Base-by-base conservation (phyloP, 805 yeast genomes). In the Metschnikowia kofuensis region DNA sequence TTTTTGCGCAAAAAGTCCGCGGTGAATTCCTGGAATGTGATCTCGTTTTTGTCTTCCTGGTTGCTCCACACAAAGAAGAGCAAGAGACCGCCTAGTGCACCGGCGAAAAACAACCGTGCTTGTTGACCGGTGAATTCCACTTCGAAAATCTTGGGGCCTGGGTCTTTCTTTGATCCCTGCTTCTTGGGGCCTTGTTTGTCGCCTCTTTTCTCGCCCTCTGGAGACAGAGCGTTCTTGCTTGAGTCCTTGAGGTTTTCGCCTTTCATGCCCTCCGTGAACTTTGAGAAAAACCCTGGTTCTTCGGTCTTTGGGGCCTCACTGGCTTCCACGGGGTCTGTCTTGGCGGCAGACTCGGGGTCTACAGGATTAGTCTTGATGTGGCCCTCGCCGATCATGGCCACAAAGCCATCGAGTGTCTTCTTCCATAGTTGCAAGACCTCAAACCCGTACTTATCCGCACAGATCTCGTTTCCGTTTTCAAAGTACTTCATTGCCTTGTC, bases 21-120 rank as follows among this genome's bases (percentile, higher is more conserved):
- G 38, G 89, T 79, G 71, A 94, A 92, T 62, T 92, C 96, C 70
- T 94, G 98, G 85, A 90, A 94, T 2, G 97, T 83, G 50, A 92
- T 75, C 61, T 88, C 90, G 44, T 64, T 61, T 38, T 58, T 53
- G 35, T 53, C 35, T 21, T 63, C 67, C 27, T 47, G 54, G 7
- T 53, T 50, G 40, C 60, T 42, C 51, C 53, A 60, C 11, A 68
- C 29, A 27, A 64, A 47, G 45, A 64, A 62, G 35, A 60, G 35
- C 21, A 61, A 48, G 38, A 72, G 55, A 14, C 71, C 69, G 34
- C 62, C 60, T 1, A 65, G 48, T n/a, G 67, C 41, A 26, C 70
- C 72, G 30, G 69, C 34, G 52, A 67, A 72, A 49, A 70, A 66
- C 43, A 60, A 54, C 30, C 56, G 63, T 48, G 60, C 55, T 26